Percentiles rank a stretch among this genome's conserved stretches.
These are phyloP conservation scores for Verbascum thapsus DNA, from an alignment of 257 asterid species.

Conservation along the genomic window DNA sequence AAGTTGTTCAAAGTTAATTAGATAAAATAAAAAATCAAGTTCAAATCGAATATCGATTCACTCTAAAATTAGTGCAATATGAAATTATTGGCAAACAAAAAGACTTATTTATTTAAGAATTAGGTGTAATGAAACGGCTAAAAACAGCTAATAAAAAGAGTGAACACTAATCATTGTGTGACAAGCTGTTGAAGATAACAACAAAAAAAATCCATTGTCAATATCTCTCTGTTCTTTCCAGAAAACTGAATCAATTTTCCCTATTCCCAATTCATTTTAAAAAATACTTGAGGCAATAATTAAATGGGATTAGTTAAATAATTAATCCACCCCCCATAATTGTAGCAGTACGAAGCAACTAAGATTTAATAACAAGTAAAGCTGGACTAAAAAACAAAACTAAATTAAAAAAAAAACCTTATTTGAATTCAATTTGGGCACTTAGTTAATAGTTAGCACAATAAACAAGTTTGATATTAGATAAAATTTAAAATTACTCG, in stretches of 20 bases:
- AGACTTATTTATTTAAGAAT: constrained; percentile 30
- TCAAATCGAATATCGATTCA: too few species aligned
- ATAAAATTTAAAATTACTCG: too few species aligned
- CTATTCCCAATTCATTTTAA: constrained; percentile 4
- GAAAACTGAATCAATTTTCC: constrained; percentile 36
- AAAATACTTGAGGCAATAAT: neutral
- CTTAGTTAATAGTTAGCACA: too few species aligned
- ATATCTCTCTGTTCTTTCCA: constrained; percentile 48
- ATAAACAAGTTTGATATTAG: too few species aligned
- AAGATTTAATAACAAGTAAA: too few species aligned
- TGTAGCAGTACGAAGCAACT: constrained; percentile 10
- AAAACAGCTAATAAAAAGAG: constrained; percentile 43
- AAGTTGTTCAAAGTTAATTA: too few species aligned
- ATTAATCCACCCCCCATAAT: constrained; percentile 21
- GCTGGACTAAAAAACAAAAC: too few species aligned
- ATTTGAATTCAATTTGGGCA: too few species aligned
- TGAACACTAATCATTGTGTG: constrained; percentile 21
- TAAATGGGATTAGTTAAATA: constrained; percentile 21
- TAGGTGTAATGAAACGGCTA: constrained; percentile 39
- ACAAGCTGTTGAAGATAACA: constrained; percentile 59
- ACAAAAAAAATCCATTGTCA: constrained; percentile 41
- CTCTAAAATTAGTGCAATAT: too few species aligned
- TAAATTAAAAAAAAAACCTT: too few species aligned
- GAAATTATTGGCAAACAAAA: constrained; percentile 38
- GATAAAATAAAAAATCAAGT: too few species aligned